A percentile compares a stretch with the other conserved stretches of the same genome.
Evolutionary conservation across 768 basidiomycete genomes (phyloP).

Genomic region (Naganishia randhawae): DNA sequence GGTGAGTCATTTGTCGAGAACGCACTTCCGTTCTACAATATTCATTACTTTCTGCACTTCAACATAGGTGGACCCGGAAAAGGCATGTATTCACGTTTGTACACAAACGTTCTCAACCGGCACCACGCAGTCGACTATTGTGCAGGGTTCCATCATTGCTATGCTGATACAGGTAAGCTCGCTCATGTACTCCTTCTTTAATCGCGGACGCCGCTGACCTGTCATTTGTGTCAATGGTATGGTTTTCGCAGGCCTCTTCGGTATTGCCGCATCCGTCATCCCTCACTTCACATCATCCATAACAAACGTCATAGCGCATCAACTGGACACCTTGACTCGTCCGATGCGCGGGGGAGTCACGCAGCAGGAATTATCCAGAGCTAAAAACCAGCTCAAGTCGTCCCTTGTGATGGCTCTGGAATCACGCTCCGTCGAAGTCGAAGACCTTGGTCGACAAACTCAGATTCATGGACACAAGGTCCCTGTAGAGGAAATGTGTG

Average conservation of each 20-base stretch:
- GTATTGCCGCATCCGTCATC: slow-evolving; percentile 80
- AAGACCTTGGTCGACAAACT: slow-evolving; percentile 82
- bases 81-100: slow-evolving; percentile 96
- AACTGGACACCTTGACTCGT: slow-evolving; percentile 74
- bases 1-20: slow-evolving; percentile 52
- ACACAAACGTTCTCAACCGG: slow-evolving; percentile 92
- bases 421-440: slow-evolving; percentile 57
- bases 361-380: slow-evolving; percentile 68
- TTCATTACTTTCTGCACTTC: slow-evolving; percentile 37
- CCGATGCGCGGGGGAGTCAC: slow-evolving; percentile 48
- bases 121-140: slow-evolving; percentile 92
- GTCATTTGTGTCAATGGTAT: not conserved
- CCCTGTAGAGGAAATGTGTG: slow-evolving; percentile 84
- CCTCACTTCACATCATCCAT: slow-evolving; percentile 62
- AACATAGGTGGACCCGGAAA: slow-evolving; percentile 81
- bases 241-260: slow-evolving; percentile 62
- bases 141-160: slow-evolving; percentile 95
- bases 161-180: slow-evolving; percentile 69
- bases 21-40: not conserved
- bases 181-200: no score
- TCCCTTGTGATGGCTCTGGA: slow-evolving; percentile 92
- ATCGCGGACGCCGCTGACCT: not conserved
- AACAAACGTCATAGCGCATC: slow-evolving; percentile 78
- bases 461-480: slow-evolving; percentile 82
- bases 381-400: slow-evolving; percentile 92